Percentiles rank a stretch among this genome's conserved stretches.
Conservation (phyloP, 2,329 filamentous ascomycete genomes). For the Metarhizium rileyi region DNA sequence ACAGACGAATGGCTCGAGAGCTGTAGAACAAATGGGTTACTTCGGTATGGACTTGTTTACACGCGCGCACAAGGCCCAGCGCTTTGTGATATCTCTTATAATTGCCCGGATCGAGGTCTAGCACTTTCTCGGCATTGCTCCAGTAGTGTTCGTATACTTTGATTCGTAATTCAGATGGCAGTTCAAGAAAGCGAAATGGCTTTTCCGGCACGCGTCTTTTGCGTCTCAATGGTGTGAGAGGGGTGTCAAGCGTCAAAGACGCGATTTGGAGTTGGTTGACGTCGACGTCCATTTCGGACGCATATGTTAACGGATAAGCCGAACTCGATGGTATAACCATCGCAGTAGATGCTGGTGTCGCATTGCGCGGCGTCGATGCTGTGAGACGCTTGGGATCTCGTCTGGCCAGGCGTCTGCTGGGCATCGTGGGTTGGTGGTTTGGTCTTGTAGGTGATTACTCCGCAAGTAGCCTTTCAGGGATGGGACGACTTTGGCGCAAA, state of each 20-base stretch:
- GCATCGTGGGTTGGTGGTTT: constrained; percentile 11
- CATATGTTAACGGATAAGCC: constrained; percentile 25
- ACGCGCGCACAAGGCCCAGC: constrained; percentile 52
- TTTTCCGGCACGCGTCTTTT: constrained; percentile 24
- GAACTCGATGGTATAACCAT: constrained; percentile 27
- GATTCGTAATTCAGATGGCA: constrained; percentile 61
- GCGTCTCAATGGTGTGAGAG: constrained; percentile 20
- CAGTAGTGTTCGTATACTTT: constrained; percentile 60
- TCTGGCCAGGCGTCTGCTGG: constrained; percentile 17
- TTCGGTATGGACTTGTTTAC: constrained; percentile 51
- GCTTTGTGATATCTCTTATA: constrained; percentile 50
- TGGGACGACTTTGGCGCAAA: constrained; percentile 3
- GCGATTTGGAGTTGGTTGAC: constrained; percentile 31
- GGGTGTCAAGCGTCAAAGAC: constrained; percentile 32
- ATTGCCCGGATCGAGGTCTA: constrained; percentile 60
- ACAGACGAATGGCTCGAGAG: constrained; percentile 52
- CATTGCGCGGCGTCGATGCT: constrained; percentile 22
- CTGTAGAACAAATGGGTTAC: constrained; percentile 58
- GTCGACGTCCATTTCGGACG: constrained; percentile 29
- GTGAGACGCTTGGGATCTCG: constrained; percentile 1
- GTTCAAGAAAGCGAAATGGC: constrained; percentile 54
- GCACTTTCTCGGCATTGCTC: constrained; percentile 37
- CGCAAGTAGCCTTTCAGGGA: neutral
- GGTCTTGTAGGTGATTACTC: neutral
- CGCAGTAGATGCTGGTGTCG: constrained; percentile 16